phyloP scores from a whole-genome alignment of 1,284 basidiomycete species.

The Mycosarcoma maydis region DNA sequence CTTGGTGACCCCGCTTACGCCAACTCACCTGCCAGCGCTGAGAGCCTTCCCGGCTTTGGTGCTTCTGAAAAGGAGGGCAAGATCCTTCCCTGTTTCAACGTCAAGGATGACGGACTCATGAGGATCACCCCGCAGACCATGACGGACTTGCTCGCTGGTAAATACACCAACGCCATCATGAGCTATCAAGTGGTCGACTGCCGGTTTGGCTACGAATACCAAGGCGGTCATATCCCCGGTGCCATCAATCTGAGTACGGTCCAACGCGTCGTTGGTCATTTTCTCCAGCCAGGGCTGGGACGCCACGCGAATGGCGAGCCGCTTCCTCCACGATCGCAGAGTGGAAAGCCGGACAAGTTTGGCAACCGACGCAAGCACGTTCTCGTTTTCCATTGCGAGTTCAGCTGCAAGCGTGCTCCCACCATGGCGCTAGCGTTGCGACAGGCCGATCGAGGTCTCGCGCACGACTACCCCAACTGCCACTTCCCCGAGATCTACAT shows the following conservation, averaged over 20 bases:
- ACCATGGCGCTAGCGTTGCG: constrained; percentile 96
- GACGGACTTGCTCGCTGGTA: constrained; percentile 55
- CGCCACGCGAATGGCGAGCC: constrained; percentile 66
- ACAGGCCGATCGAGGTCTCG: constrained; percentile 86
- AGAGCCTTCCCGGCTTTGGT: constrained; percentile 60
- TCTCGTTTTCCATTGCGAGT: constrained; percentile 97
- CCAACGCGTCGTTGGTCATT: constrained; percentile 79
- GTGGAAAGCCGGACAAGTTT: constrained; percentile 72
- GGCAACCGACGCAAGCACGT: constrained; percentile 76
- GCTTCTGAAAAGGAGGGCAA: constrained; percentile 75
- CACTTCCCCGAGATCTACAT: constrained; percentile 98
- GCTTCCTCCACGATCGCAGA: constrained; percentile 71
- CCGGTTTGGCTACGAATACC: constrained; percentile 95
- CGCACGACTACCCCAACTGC: constrained; percentile 87
- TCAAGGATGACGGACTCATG: constrained; percentile 94
- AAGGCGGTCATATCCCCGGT: constrained; percentile 89
- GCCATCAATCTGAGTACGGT: constrained; percentile 93
- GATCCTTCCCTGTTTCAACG: constrained; percentile 89
- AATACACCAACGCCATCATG: constrained; percentile 55
- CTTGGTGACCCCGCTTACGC: constrained; percentile 20
- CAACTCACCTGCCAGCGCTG: constrained; percentile 37
- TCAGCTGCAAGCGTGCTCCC: constrained; percentile 91
- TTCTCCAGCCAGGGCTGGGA: constrained; percentile 73
- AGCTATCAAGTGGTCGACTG: constrained; percentile 81
- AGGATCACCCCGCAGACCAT: constrained; percentile 80